Conservation (phyloP, 108 stramenopile species). For the Nannochloropsis salina region DNA sequence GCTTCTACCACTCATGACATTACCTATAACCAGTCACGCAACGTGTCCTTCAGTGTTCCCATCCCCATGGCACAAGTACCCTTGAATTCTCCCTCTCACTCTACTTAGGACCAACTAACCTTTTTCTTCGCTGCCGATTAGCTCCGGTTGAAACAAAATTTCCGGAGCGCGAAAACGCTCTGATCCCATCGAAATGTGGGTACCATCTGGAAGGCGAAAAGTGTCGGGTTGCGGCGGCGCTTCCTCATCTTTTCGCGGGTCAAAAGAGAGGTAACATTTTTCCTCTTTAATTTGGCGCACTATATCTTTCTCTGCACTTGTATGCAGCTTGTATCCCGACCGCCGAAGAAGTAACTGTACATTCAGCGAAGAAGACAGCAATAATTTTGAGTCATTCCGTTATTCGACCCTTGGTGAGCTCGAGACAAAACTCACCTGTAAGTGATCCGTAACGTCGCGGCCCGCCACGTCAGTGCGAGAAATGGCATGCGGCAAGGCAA, state of each 20-base stretch:
- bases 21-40: too few species aligned
- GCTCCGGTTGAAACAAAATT: conserved; percentile 81
- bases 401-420: too few species aligned
- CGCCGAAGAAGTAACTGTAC: conserved; percentile 73
- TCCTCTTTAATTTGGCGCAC: conserved; percentile 88
- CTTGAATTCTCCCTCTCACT: not conserved
- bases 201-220: conserved; percentile 85
- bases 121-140: conserved; percentile 77
- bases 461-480: conserved; percentile 84
- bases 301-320: conserved; percentile 83
- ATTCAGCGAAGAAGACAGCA: not conserved
- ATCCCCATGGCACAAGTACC: too few species aligned
- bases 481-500: conserved; percentile 87
- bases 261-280: conserved; percentile 70
- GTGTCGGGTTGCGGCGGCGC: conserved; percentile 32
- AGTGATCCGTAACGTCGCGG: conserved; percentile 80
- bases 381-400: not conserved
- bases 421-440: conserved; percentile 40
- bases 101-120: not conserved
- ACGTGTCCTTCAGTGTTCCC: too few species aligned
- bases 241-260: conserved; percentile 55
- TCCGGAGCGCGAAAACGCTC: conserved; percentile 86
- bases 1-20: too few species aligned
- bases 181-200: conserved; percentile 62
- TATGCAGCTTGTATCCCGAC: conserved; percentile 74